Conservation (phyloP, 2,329 filamentous ascomycete species). For the Hymenoscyphus fraxineus region DNA sequence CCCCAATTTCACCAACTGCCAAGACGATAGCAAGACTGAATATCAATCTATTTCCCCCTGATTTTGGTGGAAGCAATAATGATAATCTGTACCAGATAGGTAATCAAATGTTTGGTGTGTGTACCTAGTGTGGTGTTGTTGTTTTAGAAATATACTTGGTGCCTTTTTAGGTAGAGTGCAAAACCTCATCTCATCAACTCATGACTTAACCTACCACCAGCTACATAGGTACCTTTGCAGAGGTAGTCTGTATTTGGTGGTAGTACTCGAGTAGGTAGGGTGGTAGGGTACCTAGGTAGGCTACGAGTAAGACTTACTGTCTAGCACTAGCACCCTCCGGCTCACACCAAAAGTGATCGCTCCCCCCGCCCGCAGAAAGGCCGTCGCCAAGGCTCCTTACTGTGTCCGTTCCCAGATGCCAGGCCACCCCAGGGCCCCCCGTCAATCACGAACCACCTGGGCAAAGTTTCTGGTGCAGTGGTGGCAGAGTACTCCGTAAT, state of each 20-base stretch:
- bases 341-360: not conserved
- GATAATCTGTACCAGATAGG: too few species aligned
- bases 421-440: not conserved
- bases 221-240: too few species aligned
- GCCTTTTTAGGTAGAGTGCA: not conserved
- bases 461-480: not conserved
- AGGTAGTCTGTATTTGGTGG: too few species aligned
- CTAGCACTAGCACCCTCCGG: not conserved
- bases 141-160: too few species aligned
- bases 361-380: not conserved
- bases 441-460: not conserved
- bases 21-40: not conserved
- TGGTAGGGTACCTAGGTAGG: not conserved
- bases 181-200: not conserved
- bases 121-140: not conserved
- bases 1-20: not conserved
- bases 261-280: not conserved
- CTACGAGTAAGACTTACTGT: too few species aligned
- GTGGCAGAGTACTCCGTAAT: not conserved
- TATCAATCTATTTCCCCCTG: not conserved
- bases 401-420: not conserved
- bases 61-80: not conserved
- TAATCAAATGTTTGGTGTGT: too few species aligned
- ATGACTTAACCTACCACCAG: not conserved
- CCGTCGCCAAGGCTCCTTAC: slow-evolving; percentile 2